Base-by-base conservation (phyloP, 352 stramenopile genomes). In the Halophytophthora polymorphica region DNA sequence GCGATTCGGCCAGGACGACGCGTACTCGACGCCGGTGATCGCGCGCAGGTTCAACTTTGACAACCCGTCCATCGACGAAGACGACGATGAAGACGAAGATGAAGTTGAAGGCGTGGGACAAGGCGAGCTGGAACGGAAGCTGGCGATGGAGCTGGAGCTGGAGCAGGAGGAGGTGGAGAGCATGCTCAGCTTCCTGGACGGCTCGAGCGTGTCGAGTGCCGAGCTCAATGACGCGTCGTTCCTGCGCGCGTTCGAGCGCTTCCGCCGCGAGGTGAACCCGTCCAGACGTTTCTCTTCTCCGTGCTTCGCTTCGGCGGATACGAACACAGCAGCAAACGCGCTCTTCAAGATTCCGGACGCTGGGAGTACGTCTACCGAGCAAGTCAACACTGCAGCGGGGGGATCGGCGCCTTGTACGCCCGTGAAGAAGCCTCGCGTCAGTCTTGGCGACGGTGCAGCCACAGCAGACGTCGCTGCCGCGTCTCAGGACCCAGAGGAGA, bases 191-290 rank as follows among this genome's bases (percentile, higher is more conserved):
- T 77, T 85, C 46, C 57, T 86, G 8, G 65, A 50, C 6, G 74
- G 69, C 33, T 83, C 77, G 2, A 85, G 70, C 18, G 53, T 88
- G 33, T 58, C 54, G 23, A 88, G 77, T 29, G 22, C 56, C 0
- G 77, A 86, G 36, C 62, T 88, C 18, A 86, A 80, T 39, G 66
- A 81, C 47, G 53, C 51, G 19, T 88, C 77, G 14, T 74, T 88
- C 33, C 28, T 86, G 18, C 61, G 51, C 10, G 73, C 77, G 19
- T 88, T 88, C 19, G 46, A 70, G 2, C 58, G 48, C 4, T 84
- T 84, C 43, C 68, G 73, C 35, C 52, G 47, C 0, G 73, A 79
- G 41, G 45, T 84, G 13, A 56, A 64, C 12, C 43, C n/a, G 14
- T 41, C 58, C 14, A 61, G 17, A 14, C 37, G 46, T 11, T 17